Percentiles rank a stretch among this genome's conserved stretches.
These are phyloP conservation scores for Smittium culicis DNA, from an alignment of 371 early-diverging fungal genomes.

Conservation along the genomic window DNA sequence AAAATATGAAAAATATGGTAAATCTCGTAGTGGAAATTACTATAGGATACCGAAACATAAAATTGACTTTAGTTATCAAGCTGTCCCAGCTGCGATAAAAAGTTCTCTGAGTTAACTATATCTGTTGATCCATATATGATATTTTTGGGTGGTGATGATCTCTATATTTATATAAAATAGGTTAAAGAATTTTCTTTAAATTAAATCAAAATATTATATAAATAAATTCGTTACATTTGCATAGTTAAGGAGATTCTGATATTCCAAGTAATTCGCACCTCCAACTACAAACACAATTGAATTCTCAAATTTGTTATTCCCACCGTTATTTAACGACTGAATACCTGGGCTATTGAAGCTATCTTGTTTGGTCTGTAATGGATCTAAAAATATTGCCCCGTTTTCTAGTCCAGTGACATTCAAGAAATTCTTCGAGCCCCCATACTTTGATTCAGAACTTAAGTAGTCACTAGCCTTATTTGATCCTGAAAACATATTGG, in stretches of 20 bases:
- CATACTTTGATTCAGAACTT: not conserved
- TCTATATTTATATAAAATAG: not conserved
- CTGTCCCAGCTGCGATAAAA: conserved; percentile 64
- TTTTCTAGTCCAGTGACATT: not conserved
- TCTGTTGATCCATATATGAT: conserved; percentile 96
- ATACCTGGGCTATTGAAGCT: conserved; percentile 16
- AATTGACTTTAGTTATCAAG: too few species aligned
- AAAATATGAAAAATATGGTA: too few species aligned
- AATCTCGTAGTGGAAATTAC: too few species aligned
- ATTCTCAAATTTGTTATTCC: conserved; percentile 55
- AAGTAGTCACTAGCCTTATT: not conserved
- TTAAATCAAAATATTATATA: too few species aligned
- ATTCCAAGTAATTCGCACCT: conserved; percentile 92
- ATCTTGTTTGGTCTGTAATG: conserved; percentile 44
- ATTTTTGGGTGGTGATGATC: conserved; percentile 43
- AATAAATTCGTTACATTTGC: conserved; percentile 1
- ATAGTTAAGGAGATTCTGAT: conserved; percentile 57
- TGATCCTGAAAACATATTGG: not conserved
- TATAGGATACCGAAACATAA: too few species aligned
- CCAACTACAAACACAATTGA: conserved; percentile 94
- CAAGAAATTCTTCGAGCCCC: conserved; percentile 13
- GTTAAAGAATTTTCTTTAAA: too few species aligned
- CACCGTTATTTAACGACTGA: conserved; percentile 12
- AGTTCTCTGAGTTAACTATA: conserved; percentile 68
- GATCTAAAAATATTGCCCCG: conserved; percentile 79